phyloP scores from a whole-genome alignment of 495 filamentous ascomycete species.

The Letharia columbiana region DNA sequence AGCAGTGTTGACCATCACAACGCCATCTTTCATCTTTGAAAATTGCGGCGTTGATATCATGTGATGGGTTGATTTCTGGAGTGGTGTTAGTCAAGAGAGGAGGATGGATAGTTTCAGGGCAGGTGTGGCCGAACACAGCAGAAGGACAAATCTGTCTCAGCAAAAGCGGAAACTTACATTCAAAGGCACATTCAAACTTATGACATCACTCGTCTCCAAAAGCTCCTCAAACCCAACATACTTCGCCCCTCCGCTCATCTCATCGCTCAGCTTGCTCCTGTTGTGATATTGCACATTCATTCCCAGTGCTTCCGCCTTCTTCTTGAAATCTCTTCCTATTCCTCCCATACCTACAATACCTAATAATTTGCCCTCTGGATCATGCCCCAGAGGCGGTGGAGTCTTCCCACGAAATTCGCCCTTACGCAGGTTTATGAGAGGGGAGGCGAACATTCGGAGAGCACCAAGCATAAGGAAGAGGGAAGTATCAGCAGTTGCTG shows the following conservation, averaged over 20 bases:
- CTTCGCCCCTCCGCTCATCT: slow-evolving; percentile 50
- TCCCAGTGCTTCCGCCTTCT: slow-evolving; percentile 50
- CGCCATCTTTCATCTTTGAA: slow-evolving; percentile 58
- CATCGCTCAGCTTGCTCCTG: slow-evolving; percentile 42
- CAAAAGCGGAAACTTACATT: slow-evolving; percentile 46
- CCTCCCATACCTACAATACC: slow-evolving; percentile 85
- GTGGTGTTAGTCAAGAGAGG: slow-evolving; percentile 21
- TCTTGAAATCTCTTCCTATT: slow-evolving; percentile 58
- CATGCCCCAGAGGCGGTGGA: slow-evolving; percentile 45
- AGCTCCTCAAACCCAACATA: slow-evolving; percentile 65
- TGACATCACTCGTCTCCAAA: slow-evolving; percentile 56
- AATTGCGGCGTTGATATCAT: slow-evolving; percentile 57
- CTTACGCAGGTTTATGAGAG: slow-evolving; percentile 51
- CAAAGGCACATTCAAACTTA: slow-evolving; percentile 68
- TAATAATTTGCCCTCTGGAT: slow-evolving; percentile 56
- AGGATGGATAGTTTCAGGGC: neutral
- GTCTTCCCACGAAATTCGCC: slow-evolving; percentile 50
- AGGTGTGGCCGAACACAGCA: neutral
- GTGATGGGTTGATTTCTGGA: slow-evolving; percentile 54
- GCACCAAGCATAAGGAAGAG: slow-evolving; percentile 74
- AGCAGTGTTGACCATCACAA: slow-evolving; percentile 65
- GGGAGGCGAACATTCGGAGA: slow-evolving; percentile 58
- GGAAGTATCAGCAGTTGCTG: slow-evolving; percentile 69
- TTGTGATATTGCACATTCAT: slow-evolving; percentile 68
- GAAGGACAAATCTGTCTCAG: slow-evolving; percentile 5